phyloP scores from a whole-genome alignment of 441 rosid genomes.

The Lepidium campestre region DNA sequence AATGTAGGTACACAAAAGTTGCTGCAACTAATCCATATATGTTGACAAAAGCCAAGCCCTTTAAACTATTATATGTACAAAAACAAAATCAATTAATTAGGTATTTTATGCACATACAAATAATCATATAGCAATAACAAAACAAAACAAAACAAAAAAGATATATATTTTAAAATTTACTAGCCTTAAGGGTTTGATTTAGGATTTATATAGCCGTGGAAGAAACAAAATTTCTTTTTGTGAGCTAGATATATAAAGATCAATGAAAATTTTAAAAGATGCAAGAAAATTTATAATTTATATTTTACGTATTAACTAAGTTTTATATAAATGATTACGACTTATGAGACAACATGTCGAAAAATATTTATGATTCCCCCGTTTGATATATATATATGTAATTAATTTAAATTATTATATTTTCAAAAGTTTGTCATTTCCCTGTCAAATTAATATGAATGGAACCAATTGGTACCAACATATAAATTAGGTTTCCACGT shows the following conservation, averaged over 20 bases:
- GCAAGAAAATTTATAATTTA: neutral
- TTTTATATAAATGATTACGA: neutral
- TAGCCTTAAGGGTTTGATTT: too few species aligned
- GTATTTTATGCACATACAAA: neutral
- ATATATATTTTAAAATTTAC: too few species aligned
- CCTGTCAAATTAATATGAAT: neutral
- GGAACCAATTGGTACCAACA: conserved; percentile 13
- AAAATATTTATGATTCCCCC: neutral
- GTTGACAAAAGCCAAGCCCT: conserved; percentile 23
- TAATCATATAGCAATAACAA: neutral
- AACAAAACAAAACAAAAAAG: too few species aligned
- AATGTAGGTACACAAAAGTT: conserved; percentile 29
- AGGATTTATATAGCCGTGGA: neutral
- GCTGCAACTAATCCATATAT: conserved; percentile 34
- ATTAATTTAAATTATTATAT: neutral
- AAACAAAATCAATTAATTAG: neutral
- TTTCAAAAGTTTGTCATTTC: neutral
- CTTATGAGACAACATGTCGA: neutral
- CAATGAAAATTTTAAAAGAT: too few species aligned
- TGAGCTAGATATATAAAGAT: neutral
- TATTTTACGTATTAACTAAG: too few species aligned
- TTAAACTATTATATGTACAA: neutral
- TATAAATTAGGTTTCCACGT: conserved; percentile 18
- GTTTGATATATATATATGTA: neutral
- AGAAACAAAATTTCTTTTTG: neutral